These are phyloP conservation scores for Clavaria fumosa DNA, from an alignment of 768 basidiomycete genomes.

Conservation along the genomic window DNA sequence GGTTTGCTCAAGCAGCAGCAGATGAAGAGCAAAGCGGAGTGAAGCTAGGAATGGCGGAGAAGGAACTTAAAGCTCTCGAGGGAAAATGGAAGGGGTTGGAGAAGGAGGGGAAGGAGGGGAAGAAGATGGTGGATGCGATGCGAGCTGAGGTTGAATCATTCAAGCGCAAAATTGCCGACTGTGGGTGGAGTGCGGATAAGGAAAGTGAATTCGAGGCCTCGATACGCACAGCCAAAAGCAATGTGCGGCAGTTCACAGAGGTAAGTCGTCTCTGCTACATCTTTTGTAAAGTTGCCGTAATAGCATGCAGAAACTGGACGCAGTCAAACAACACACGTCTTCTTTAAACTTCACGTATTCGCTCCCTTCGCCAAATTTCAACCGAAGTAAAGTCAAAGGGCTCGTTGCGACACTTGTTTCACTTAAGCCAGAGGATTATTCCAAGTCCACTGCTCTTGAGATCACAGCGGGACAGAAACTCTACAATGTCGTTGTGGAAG, in stretches of 20 bases:
- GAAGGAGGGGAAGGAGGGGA: constrained; percentile 65
- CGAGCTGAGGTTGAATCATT: constrained; percentile 42
- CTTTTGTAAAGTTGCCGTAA: too few species aligned
- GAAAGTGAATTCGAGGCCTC: constrained; percentile 43
- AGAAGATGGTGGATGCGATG: constrained; percentile 49
- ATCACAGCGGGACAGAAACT: constrained; percentile 81
- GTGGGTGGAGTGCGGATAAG: constrained; percentile 66
- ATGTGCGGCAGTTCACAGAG: constrained; percentile 44
- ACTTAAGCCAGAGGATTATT: constrained; percentile 50
- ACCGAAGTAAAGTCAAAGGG: constrained; percentile 78
- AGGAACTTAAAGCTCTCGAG: constrained; percentile 66
- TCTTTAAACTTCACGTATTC: constrained; percentile 75
- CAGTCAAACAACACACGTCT: constrained; percentile 46
- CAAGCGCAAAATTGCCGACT: constrained; percentile 33
- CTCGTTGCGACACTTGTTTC: constrained; percentile 80
- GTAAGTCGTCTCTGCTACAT: constrained; percentile 23
- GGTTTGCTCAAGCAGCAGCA: constrained; percentile 58
- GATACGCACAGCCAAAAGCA: constrained; percentile 34
- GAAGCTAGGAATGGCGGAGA: constrained; percentile 61
- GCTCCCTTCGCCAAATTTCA: constrained; percentile 64
- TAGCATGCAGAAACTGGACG: constrained; percentile 60
- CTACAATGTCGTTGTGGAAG: constrained; percentile 87
- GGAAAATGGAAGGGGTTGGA: constrained; percentile 70
- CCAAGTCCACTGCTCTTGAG: constrained; percentile 82
- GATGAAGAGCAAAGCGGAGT: constrained; percentile 75